Base-by-base conservation (phyloP, 345 rosid species). In the Punica granatum region DNA sequence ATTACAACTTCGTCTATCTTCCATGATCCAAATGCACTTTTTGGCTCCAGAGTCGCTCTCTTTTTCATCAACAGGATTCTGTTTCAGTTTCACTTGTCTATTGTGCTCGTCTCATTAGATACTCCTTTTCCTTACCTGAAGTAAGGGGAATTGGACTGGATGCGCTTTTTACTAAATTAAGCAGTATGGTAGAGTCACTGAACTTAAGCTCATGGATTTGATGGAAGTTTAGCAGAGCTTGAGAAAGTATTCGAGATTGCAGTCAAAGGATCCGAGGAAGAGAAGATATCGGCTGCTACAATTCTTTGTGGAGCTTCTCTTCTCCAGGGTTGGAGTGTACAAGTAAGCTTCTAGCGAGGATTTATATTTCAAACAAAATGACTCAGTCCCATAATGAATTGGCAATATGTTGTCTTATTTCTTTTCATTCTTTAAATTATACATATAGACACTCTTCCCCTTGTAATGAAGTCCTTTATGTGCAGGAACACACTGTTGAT, bases 211-310 rank as follows among this genome's bases (percentile, higher is more conserved):
- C 85, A 79, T 94, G 85, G 82, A 76, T 91, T 88, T 94, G 86
- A 85, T 94, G 98, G 90, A 94, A 94, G 99, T 79, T 92, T 94
- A 82, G 84, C 89, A 81, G 99, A 89, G 84, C 80, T 94, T 73
- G 85, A 91, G 92, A 94, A 89, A 84, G 64, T 91, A 65, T 94
- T 80, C 74, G 97, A 88, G 82, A 80, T 91, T 61, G 99, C 98
- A 70, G 77, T 86, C 81, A 79, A 79, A 72, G 99, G 99, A 76
- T 82, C 89, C 30, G 87, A 82, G 18, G 92, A 86, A 44, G 97
- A 88, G 92, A 94, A 85, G 83, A 85, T 89, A 72, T 84, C 88
- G 70, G 99, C 99, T 68, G 98, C 97, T 62, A 78, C 88, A 49
- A 78, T 91, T 76, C 93, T 94, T 75, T 94, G 98, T 66, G 98